A percentile compares a stretch with the other conserved stretches of the same genome.
phyloP scores from a whole-genome alignment of 2,329 filamentous ascomycete species.

The Verticillium zaregamsianum region DNA sequence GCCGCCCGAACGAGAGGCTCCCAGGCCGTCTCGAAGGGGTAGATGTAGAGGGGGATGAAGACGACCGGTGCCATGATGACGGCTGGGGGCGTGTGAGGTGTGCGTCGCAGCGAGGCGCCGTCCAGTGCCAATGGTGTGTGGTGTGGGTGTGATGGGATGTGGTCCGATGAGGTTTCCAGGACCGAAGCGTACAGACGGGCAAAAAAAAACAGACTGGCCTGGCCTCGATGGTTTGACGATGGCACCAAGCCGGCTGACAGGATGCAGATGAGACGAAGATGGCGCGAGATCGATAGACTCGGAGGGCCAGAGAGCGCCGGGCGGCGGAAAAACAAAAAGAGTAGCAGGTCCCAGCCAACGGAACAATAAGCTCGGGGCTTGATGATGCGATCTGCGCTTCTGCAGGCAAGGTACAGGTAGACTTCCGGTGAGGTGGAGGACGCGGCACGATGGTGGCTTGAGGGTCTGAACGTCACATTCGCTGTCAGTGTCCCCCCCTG shows the following conservation, averaged over 20 bases:
- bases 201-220: background rate
- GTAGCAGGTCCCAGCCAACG: no score
- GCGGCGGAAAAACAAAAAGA: no score
- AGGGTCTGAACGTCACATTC: background rate
- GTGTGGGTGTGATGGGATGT: no score
- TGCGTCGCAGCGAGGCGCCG: no score
- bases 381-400: background rate
- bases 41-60: slow-evolving; percentile 28
- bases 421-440: no score
- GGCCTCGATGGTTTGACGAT: background rate
- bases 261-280: background rate
- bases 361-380: background rate
- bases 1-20: slow-evolving; percentile 21
- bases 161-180: no score
- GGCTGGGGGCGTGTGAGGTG: background rate
- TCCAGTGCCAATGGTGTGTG: background rate
- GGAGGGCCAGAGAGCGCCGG: no score
- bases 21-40: slow-evolving; percentile 23
- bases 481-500: no score
- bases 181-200: background rate
- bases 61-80: slow-evolving; percentile 15
- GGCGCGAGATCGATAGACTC: background rate
- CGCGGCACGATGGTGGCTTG: no score
- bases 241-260: no score
- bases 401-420: no score